phyloP scores from a whole-genome alignment of 108 stramenopile species.

The Stephanodiscus triporus region DNA sequence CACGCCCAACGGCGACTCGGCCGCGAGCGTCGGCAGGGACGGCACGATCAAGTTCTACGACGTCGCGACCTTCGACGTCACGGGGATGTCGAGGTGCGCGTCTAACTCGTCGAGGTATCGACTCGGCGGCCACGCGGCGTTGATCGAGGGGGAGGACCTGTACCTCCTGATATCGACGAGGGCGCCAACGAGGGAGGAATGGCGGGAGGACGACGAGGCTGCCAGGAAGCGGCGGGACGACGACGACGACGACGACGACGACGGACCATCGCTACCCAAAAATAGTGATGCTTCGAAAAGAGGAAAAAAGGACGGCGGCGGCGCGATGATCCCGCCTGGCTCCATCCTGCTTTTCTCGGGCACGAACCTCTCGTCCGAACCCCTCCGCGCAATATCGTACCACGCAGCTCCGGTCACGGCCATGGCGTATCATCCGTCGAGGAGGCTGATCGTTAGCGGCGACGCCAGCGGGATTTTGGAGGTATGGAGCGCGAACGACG shows the following conservation, averaged over 20 bases:
- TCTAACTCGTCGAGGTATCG: slow-evolving; percentile 1
- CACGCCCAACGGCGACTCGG: slow-evolving; percentile 73
- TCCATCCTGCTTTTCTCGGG: slow-evolving; percentile 62
- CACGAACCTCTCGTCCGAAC: slow-evolving; percentile 48
- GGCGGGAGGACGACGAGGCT: slow-evolving; percentile 7
- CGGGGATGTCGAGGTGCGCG: slow-evolving; percentile 54
- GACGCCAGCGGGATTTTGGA: slow-evolving; percentile 94
- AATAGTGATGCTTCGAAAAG: too few species aligned
- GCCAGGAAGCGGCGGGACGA: slow-evolving; percentile 11
- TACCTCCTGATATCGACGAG: slow-evolving; percentile 32
- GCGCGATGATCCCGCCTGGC: slow-evolving; percentile 31
- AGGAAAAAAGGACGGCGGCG: too few species aligned
- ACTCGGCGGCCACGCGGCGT: slow-evolving; percentile 55
- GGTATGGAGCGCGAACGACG: slow-evolving; percentile 74
- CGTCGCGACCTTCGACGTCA: slow-evolving; percentile 91
- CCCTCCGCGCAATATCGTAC: slow-evolving; percentile 63
- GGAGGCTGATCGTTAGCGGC: slow-evolving; percentile 70
- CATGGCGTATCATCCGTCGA: slow-evolving; percentile 65
- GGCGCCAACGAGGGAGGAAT: slow-evolving; percentile 40
- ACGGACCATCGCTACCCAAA: not conserved
- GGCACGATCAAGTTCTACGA: slow-evolving; percentile 95
- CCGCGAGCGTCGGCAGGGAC: slow-evolving; percentile 75
- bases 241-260: slow-evolving; percentile 10
- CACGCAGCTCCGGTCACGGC: slow-evolving; percentile 86
- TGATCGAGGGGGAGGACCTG: slow-evolving; percentile 48